Evolutionary conservation across 176 grass and related monocot species (phyloP).

Genomic region (Juncus inflexus): DNA sequence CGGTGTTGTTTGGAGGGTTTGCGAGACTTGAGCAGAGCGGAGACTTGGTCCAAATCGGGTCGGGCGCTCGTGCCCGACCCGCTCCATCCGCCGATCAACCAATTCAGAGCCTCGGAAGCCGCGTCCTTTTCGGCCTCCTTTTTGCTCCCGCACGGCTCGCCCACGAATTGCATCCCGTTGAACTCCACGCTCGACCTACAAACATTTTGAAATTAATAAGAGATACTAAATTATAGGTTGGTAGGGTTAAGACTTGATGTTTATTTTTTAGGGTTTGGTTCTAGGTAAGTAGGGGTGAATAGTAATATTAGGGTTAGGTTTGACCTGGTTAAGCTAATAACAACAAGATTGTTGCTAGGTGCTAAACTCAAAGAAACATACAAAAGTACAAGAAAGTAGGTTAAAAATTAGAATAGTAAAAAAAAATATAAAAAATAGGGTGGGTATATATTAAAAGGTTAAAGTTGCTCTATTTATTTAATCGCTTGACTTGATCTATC

Average conservation of each 20-base stretch:
- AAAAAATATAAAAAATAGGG: too few relatives aligned
- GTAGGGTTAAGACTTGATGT: neutral
- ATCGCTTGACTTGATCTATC: too few relatives aligned
- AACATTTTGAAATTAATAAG: neutral
- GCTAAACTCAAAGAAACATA: too few relatives aligned
- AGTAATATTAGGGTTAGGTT: too few relatives aligned
- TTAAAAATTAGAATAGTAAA: too few relatives aligned
- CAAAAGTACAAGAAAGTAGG: too few relatives aligned
- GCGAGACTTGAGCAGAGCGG: constrained; percentile 48
- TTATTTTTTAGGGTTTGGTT: neutral
- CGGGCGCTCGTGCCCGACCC: constrained; percentile 7
- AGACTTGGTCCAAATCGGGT: constrained; percentile 42
- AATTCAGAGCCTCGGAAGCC: constrained; percentile 62
- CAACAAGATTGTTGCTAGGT: too few relatives aligned
- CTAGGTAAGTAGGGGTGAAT: too few relatives aligned
- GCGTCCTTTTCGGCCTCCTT: constrained; percentile 91
- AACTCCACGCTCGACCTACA: constrained; percentile 59
- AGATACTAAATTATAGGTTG: too few relatives aligned
- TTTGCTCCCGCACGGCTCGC: constrained; percentile 73
- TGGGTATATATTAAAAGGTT: too few relatives aligned
- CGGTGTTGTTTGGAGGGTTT: constrained; percentile 60
- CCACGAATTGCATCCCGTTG: constrained; percentile 90
- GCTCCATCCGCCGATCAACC: constrained; percentile 50
- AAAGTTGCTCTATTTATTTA: too few relatives aligned
- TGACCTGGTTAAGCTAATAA: too few relatives aligned